These are phyloP conservation scores for Zoysia japonica DNA, from an alignment of 176 grass and related monocot species.

Conservation along the genomic window DNA sequence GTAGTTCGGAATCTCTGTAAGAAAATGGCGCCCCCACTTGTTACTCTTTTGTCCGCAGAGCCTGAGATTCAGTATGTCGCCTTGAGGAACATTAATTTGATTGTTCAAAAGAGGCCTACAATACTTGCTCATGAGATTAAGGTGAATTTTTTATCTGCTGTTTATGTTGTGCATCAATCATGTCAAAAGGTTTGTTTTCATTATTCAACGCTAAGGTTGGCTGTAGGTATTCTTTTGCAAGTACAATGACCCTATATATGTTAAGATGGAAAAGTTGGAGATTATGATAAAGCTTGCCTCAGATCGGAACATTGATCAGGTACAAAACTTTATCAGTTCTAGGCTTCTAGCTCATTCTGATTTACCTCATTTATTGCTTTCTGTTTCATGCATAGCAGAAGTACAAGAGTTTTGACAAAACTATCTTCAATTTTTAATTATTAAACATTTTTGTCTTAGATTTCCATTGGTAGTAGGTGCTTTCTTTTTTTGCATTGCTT, in stretches of 20 bases:
- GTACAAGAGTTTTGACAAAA: neutral
- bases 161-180: constrained; percentile 33
- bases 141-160: constrained; percentile 55
- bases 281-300: constrained; percentile 99
- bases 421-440: constrained; percentile 7
- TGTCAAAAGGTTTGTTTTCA: neutral
- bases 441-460: constrained; percentile 16
- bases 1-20: constrained; percentile 97
- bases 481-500: constrained; percentile 32
- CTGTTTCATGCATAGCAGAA: constrained; percentile 2
- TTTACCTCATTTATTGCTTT: constrained; percentile 19
- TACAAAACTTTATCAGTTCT: constrained; percentile 21
- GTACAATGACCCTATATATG: constrained; percentile 97
- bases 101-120: constrained; percentile 97
- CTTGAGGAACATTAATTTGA: constrained; percentile 97
- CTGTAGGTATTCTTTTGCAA: constrained; percentile 99
- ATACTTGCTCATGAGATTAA: constrained; percentile 99
- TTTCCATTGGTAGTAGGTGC: constrained; percentile 3
- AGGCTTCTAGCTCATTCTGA: neutral
- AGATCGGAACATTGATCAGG: constrained; percentile 96
- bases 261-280: constrained; percentile 99
- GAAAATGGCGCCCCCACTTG: constrained; percentile 98
- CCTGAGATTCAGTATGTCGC: constrained; percentile 99
- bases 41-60: constrained; percentile 94
- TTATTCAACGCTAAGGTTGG: constrained; percentile 23